These are phyloP conservation scores for Aspergillus tubingensis DNA, from an alignment of 2,329 filamentous ascomycete species.

Conservation along the genomic window DNA sequence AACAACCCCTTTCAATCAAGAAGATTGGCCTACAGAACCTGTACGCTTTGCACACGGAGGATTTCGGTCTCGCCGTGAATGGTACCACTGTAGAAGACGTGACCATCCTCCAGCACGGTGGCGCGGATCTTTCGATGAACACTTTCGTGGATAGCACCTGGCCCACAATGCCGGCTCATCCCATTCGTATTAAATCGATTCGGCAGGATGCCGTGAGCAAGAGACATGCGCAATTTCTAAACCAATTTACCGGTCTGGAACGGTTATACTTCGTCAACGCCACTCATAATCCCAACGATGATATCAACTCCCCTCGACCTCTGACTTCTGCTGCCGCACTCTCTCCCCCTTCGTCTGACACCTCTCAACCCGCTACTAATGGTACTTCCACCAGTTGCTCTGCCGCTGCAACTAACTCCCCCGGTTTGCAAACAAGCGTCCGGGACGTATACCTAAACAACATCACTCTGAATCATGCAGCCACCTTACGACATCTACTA, in stretches of 20 bases:
- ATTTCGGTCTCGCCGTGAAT: slow-evolving; percentile 50
- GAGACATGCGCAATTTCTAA: slow-evolving; percentile 47
- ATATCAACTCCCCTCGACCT: slow-evolving; percentile 35
- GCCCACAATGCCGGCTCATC: slow-evolving; percentile 38
- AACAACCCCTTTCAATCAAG: slow-evolving; percentile 50
- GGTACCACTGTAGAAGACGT: slow-evolving; percentile 47
- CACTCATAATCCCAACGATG: slow-evolving; percentile 30
- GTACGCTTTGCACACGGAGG: slow-evolving; percentile 55
- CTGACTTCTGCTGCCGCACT: slow-evolving; percentile 24
- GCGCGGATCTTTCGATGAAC: slow-evolving; percentile 43
- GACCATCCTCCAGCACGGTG: slow-evolving; percentile 57
- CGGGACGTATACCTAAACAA: slow-evolving; percentile 53
- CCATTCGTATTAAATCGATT: slow-evolving; percentile 49
- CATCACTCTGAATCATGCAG: slow-evolving; percentile 54
- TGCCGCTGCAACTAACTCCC: slow-evolving; percentile 26
- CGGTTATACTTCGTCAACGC: slow-evolving; percentile 55
- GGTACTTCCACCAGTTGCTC: slow-evolving; percentile 27
- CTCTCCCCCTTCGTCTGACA: slow-evolving; percentile 31
- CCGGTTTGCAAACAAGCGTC: slow-evolving; percentile 35
- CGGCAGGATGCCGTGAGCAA: slow-evolving; percentile 52
- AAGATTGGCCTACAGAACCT: slow-evolving; percentile 60
- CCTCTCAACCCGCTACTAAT: slow-evolving; percentile 15
- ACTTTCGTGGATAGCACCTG: slow-evolving; percentile 61
- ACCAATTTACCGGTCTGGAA: slow-evolving; percentile 49
- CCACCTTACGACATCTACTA: slow-evolving; percentile 57